A percentile compares a stretch with the other conserved stretches of the same genome.
Conservation (phyloP, 495 filamentous ascomycete genomes). For the Penicillium odoratum region DNA sequence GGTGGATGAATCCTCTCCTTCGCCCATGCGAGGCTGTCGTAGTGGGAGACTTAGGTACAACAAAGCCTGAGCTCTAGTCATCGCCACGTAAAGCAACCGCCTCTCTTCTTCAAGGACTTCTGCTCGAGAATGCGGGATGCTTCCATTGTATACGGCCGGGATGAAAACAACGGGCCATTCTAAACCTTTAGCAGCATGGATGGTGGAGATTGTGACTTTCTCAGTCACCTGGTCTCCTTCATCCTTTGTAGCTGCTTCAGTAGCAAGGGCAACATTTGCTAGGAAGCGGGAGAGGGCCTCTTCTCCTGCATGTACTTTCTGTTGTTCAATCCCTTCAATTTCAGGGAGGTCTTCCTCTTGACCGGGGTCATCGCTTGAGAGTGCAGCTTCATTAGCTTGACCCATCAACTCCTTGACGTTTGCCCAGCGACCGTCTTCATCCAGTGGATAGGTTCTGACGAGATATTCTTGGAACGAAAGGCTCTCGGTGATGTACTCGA, state of each 20-base stretch:
- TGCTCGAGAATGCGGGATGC: slow-evolving; percentile 89
- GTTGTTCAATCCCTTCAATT: slow-evolving; percentile 74
- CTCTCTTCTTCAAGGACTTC: slow-evolving; percentile 92
- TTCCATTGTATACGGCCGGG: slow-evolving; percentile 85
- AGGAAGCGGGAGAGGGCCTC: slow-evolving; percentile 78
- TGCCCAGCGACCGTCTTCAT: slow-evolving; percentile 82
- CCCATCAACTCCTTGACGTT: slow-evolving; percentile 87
- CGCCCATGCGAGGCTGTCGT: slow-evolving; percentile 57
- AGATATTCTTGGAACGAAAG: slow-evolving; percentile 74
- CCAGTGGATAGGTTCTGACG: slow-evolving; percentile 64
- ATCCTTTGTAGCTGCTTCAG: slow-evolving; percentile 64
- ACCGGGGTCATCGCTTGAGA: slow-evolving; percentile 32
- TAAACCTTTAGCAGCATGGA: slow-evolving; percentile 94
- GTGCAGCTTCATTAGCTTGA: slow-evolving; percentile 65
- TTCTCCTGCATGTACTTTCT: slow-evolving; percentile 53
- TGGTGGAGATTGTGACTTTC: slow-evolving; percentile 90
- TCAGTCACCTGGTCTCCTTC: slow-evolving; percentile 49
- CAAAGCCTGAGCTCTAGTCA: slow-evolving; percentile 90
- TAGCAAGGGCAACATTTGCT: slow-evolving; percentile 83
- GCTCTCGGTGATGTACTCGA: slow-evolving; percentile 72
- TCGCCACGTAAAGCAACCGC: slow-evolving; percentile 90
- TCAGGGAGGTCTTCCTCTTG: slow-evolving; percentile 71
- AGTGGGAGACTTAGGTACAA: slow-evolving; percentile 88
- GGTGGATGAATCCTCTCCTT: slow-evolving; percentile 50
- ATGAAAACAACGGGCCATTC: slow-evolving; percentile 99